phyloP scores from a whole-genome alignment of 768 basidiomycete species.

The Leccinum boreale region DNA sequence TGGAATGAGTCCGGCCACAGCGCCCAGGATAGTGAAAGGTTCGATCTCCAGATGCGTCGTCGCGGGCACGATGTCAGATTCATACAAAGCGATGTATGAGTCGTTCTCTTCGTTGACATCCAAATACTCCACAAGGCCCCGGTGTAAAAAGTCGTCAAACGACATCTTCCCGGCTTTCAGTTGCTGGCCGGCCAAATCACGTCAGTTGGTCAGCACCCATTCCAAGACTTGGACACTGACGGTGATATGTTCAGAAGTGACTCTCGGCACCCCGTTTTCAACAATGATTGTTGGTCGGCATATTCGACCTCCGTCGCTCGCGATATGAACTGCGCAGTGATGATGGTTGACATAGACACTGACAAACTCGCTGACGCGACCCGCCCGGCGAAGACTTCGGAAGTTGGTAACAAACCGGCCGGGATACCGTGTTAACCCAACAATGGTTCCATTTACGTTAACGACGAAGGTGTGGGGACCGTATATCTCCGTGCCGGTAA shows the following conservation, averaged over 20 bases:
- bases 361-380: constrained; percentile 93
- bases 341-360: constrained; percentile 95
- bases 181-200: constrained; percentile 42
- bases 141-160: constrained; percentile 92
- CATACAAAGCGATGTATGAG: constrained; percentile 92
- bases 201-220: constrained; percentile 2
- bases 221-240: constrained; percentile 38
- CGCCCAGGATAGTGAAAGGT: constrained; percentile 95
- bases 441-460: constrained; percentile 94
- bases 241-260: constrained; percentile 74
- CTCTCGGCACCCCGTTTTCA: constrained; percentile 72
- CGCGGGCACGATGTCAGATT: constrained; percentile 71
- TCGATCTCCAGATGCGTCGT: constrained; percentile 99
- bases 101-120: constrained; percentile 99
- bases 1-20: constrained; percentile 96
- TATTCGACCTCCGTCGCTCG: constrained; percentile 95
- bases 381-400: constrained; percentile 87
- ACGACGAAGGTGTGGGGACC: constrained; percentile 90
- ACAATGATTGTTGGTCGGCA: constrained; percentile 98
- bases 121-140: constrained; percentile 94
- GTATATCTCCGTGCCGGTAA: constrained; percentile 95
- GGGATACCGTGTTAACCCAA: constrained; percentile 88
- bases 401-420: constrained; percentile 85
- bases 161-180: constrained; percentile 74
- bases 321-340: constrained; percentile 92